These are phyloP conservation scores for Stemphylium vesicarium DNA, from an alignment of 2,329 filamentous ascomycete genomes.

Conservation along the genomic window DNA sequence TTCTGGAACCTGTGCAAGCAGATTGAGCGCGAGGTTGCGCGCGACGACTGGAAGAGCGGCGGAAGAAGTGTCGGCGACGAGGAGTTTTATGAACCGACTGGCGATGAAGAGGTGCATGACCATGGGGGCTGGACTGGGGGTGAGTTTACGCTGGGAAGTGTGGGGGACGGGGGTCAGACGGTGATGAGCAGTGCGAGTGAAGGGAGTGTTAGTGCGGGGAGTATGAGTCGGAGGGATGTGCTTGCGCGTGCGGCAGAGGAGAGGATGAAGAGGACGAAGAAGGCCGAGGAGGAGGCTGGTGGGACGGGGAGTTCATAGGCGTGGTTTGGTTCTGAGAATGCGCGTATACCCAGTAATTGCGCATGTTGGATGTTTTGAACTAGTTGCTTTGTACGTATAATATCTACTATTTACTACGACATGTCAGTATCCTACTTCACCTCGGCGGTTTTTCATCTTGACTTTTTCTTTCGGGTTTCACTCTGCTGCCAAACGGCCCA, in stretches of 20 bases:
- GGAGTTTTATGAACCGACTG: conserved; percentile 41
- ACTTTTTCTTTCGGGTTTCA: no score
- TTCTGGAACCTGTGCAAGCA: conserved; percentile 90
- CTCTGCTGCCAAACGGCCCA: no score
- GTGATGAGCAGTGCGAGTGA: conserved; percentile 34
- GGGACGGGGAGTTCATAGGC: conserved; percentile 6
- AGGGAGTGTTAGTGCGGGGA: conserved; percentile 42
- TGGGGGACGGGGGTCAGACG: conserved; percentile 19
- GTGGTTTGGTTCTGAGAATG: background rate
- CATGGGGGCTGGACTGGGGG: conserved; percentile 55
- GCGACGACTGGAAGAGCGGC: conserved; percentile 76
- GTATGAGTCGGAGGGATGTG: conserved; percentile 74
- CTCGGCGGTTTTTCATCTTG: no score
- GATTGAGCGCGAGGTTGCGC: conserved; percentile 86
- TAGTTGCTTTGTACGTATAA: no score
- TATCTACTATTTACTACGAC: no score
- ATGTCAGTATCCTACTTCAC: no score
- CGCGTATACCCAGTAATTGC: conserved; percentile 1
- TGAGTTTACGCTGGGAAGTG: conserved; percentile 46
- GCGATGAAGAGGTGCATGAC: conserved; percentile 41
- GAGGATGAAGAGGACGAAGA: conserved; percentile 60
- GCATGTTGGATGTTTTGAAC: background rate
- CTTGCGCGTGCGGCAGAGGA: conserved; percentile 77
- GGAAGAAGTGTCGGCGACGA: conserved; percentile 56
- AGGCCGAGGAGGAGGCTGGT: conserved; percentile 48